Conservation (phyloP, 2,329 filamentous ascomycete species). For the Diaporthe amygdali region DNA sequence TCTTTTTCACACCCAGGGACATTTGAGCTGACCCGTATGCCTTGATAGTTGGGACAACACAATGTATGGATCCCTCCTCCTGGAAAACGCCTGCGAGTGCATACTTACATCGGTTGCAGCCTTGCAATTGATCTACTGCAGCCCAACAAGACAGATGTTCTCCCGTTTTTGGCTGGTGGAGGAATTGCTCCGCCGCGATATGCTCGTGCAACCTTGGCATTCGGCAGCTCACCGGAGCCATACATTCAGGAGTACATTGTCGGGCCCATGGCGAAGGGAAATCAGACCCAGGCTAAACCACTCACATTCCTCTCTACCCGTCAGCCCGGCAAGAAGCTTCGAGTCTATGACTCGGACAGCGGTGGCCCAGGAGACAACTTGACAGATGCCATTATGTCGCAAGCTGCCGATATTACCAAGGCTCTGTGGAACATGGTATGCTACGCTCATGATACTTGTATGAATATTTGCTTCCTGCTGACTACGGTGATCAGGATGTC, state of each 20-base stretch:
- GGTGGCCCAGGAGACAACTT: neutral
- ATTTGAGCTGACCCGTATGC: neutral
- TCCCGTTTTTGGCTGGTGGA: neutral
- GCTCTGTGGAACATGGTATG: neutral
- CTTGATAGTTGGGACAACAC: neutral
- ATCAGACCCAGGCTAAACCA: neutral
- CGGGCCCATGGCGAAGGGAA: neutral
- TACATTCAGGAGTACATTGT: neutral
- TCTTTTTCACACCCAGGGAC: neutral
- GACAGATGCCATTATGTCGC: neutral
- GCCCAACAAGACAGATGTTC: neutral
- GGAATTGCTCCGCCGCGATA: neutral
- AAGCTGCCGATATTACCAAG: neutral
- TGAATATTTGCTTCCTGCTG: neutral
- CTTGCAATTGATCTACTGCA: neutral
- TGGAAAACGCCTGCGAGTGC: neutral
- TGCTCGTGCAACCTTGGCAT: neutral
- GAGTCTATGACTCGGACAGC: neutral
- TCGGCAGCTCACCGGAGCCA: neutral
- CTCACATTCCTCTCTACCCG: neutral
- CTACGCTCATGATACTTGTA: no score
- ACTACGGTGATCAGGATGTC: neutral
- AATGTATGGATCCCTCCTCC: neutral
- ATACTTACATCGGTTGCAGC: neutral
- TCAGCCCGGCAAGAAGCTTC: neutral